Percentiles rank a stretch among this genome's conserved stretches.
Conservation (phyloP, 2,329 filamentous ascomycete species). For the Chaetomiaceae sp. region DNA sequence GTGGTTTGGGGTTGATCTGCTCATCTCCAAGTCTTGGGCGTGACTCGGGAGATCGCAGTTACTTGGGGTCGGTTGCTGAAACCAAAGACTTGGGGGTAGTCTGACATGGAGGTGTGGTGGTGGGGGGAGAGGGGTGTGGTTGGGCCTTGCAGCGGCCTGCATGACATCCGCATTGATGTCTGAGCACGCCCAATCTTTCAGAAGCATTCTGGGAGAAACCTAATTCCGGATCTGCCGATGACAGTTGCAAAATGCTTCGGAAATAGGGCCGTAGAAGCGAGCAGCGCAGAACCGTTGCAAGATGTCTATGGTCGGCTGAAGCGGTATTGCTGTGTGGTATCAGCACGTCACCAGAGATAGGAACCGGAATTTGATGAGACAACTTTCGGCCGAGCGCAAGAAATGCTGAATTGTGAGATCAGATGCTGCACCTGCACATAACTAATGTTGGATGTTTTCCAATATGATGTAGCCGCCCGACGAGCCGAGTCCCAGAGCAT, state of each 20-base stretch:
- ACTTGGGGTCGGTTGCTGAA: not conserved
- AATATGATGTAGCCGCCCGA: too few species aligned
- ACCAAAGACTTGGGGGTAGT: not conserved
- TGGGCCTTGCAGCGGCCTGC: constrained; percentile 1
- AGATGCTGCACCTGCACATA: constrained; percentile 1
- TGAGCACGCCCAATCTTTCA: not conserved
- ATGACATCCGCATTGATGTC: constrained; percentile 4
- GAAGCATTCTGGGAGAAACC: not conserved
- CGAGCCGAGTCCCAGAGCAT: too few species aligned
- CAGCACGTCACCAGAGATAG: not conserved
- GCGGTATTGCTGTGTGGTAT: constrained; percentile 1
- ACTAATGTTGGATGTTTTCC: too few species aligned
- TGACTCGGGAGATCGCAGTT: too few species aligned
- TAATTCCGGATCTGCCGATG: not conserved
- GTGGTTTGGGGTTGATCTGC: too few species aligned
- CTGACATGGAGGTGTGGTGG: not conserved
- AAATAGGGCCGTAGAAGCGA: constrained; percentile 3
- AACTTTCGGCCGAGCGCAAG: not conserved
- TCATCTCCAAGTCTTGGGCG: too few species aligned
- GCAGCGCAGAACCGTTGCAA: not conserved
- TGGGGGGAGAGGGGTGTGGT: not conserved
- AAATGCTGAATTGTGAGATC: not conserved
- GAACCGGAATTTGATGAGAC: not conserved
- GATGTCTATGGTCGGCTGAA: not conserved
- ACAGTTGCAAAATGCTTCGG: not conserved